Evolutionary conservation across 2,329 filamentous ascomycete genomes (phyloP).

Genomic region (Uncinocarpus reesii): DNA sequence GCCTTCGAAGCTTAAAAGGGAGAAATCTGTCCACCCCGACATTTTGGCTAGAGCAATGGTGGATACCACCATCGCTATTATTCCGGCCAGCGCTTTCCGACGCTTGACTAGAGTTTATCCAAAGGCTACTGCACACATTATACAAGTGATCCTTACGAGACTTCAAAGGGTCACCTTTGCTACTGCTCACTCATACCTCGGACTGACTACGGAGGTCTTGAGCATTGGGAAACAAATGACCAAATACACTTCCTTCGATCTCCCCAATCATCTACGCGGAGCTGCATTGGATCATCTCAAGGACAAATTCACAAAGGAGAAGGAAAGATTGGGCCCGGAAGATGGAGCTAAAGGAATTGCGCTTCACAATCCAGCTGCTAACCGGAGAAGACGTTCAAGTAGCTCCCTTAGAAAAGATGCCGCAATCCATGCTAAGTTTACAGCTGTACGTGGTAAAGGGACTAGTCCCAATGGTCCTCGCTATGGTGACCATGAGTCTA

Average conservation of each 20-base stretch:
- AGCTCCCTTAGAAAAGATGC: conserved; percentile 70
- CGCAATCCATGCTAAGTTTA: conserved; percentile 55
- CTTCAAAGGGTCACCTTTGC: conserved; percentile 90
- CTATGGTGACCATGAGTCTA: conserved; percentile 26
- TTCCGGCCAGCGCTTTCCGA: conserved; percentile 89
- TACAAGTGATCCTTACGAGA: conserved; percentile 90
- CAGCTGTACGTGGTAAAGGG: conserved; percentile 33
- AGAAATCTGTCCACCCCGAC: conserved; percentile 81
- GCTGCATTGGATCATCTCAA: conserved; percentile 74
- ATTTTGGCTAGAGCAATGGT: conserved; percentile 93
- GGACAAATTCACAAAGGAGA: conserved; percentile 80
- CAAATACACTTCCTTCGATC: conserved; percentile 78
- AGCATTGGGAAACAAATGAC: conserved; percentile 91
- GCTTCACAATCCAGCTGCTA: conserved; percentile 66
- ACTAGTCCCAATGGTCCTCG: conserved; percentile 19
- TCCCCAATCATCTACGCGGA: conserved; percentile 83
- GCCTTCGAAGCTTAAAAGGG: conserved; percentile 33
- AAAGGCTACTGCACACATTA: conserved; percentile 91
- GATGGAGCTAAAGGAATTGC: conserved; percentile 89
- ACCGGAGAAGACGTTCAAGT: conserved; percentile 60
- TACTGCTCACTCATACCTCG: conserved; percentile 89
- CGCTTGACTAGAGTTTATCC: conserved; percentile 88
- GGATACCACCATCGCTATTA: conserved; percentile 96
- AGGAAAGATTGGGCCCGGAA: conserved; percentile 68
- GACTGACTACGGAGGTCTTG: conserved; percentile 80